Conservation (phyloP, 2,329 filamentous ascomycete species). For the Lecanicillium sp. region DNA sequence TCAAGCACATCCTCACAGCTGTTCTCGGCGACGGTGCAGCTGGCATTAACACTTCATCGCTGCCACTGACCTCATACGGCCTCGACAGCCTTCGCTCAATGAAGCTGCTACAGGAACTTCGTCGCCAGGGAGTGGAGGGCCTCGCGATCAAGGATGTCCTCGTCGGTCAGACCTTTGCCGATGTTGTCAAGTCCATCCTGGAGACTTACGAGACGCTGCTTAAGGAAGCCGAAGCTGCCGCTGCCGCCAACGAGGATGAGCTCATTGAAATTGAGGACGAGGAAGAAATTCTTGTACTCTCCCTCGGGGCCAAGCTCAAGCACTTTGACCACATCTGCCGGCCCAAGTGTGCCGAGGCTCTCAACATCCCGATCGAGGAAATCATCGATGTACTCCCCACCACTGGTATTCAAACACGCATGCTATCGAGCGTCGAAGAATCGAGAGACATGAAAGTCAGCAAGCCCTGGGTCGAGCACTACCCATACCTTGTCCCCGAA, state of each 20-base stretch:
- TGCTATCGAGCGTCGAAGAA: constrained; percentile 12
- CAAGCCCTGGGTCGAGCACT: constrained; percentile 14
- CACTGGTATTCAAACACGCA: constrained; percentile 10
- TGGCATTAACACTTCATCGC: neutral
- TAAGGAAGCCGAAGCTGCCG: constrained; percentile 7
- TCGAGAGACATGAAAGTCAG: constrained; percentile 10
- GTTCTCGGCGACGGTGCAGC: constrained; percentile 5
- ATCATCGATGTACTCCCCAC: constrained; percentile 12
- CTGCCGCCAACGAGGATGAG: constrained; percentile 3
- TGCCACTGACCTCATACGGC: constrained; percentile 7
- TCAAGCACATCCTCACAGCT: constrained; percentile 5
- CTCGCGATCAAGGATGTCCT: constrained; percentile 10
- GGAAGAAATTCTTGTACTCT: constrained; percentile 10
- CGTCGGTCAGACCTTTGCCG: constrained; percentile 7
- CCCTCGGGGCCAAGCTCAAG: constrained; percentile 8
- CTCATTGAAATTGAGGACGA: constrained; percentile 12
- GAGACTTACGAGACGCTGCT: neutral
- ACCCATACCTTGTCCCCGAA: constrained; percentile 13
- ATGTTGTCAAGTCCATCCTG: constrained; percentile 5
- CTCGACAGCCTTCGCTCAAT: constrained; percentile 11
- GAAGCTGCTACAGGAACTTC: constrained; percentile 11
- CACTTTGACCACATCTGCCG: constrained; percentile 14
- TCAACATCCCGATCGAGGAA: constrained; percentile 9
- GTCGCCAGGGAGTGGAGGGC: constrained; percentile 8
- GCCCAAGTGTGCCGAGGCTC: constrained; percentile 8